A percentile compares a stretch with the other conserved stretches of the same genome.
Conservation (phyloP, 1,284 basidiomycete genomes). For the Papiliotrema laurentii region DNA sequence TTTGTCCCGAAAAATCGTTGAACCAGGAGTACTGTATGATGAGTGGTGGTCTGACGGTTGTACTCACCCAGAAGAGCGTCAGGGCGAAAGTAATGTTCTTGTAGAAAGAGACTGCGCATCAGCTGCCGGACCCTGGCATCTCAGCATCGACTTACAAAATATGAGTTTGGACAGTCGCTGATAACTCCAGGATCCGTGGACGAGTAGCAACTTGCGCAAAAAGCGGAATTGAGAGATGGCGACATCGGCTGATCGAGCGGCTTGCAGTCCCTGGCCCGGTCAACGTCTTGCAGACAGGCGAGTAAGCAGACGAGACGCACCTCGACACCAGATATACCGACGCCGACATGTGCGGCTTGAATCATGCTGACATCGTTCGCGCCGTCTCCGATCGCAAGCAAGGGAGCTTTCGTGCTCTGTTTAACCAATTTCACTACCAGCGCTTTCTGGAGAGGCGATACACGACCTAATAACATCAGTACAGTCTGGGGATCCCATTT, state of each 20-base stretch:
- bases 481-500: not conserved
- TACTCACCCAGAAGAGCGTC: conserved; percentile 87
- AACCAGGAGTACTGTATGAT: conserved; percentile 86
- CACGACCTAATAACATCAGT: conserved; percentile 63
- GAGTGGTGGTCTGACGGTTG: not conserved
- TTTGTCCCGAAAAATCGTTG: conserved; percentile 98
- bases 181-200: conserved; percentile 99
- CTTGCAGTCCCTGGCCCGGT: conserved; percentile 92
- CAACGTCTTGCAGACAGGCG: conserved; percentile 3
- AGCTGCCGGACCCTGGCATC: not conserved
- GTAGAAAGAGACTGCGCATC: conserved; percentile 76
- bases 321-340: conserved; percentile 97
- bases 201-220: conserved; percentile 89
- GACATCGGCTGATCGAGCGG: conserved; percentile 91
- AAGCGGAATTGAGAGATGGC: conserved; percentile 98
- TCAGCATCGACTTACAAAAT: conserved; percentile 62
- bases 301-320: conserved; percentile 47
- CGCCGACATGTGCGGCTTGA: conserved; percentile 65
- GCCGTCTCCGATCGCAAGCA: conserved; percentile 80
- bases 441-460: conserved; percentile 96
- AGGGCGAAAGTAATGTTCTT: conserved; percentile 97
- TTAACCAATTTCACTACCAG: conserved; percentile 98
- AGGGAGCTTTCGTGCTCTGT: conserved; percentile 84
- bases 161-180: conserved; percentile 91
- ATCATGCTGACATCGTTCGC: conserved; percentile 62